A percentile compares a stretch with the other conserved stretches of the same genome.
phyloP scores from a whole-genome alignment of 305 asterid species.

The Lippia alba region DNA sequence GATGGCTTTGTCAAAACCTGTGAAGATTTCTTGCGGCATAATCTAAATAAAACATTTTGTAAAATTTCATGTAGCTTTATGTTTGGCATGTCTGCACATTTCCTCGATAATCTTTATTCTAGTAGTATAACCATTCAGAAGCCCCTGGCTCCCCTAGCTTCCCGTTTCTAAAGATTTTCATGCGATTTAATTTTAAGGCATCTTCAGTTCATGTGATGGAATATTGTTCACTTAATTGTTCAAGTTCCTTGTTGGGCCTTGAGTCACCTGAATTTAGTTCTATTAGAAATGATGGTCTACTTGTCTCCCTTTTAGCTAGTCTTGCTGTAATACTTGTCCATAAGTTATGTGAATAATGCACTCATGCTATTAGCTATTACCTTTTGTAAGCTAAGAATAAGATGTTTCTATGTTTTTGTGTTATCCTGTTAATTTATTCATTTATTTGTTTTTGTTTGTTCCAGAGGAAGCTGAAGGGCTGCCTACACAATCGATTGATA shows the following conservation, averaged over 20 bases:
- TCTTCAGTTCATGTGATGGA: background rate
- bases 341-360: constrained; percentile 8
- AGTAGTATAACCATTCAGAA: background rate
- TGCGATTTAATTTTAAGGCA: background rate
- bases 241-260: background rate
- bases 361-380: background rate
- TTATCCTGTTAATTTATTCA: background rate
- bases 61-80: constrained; percentile 1
- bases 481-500: constrained; percentile 40
- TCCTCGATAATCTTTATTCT: background rate
- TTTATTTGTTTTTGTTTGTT: constrained; percentile 30
- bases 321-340: constrained; percentile 12
- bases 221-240: background rate
- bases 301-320: background rate
- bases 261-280: background rate
- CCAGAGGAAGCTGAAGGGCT: constrained; percentile 68
- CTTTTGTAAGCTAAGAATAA: background rate
- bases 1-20: background rate
- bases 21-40: constrained; percentile 8
- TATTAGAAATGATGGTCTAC: background rate
- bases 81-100: background rate
- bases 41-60: background rate
- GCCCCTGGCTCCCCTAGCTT: background rate
- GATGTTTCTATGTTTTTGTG: constrained; percentile 3
- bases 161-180: background rate